Percentiles rank a stretch among this genome's conserved stretches.
phyloP scores from a whole-genome alignment of 257 asterid genomes.

The Forsythia suspensa region DNA sequence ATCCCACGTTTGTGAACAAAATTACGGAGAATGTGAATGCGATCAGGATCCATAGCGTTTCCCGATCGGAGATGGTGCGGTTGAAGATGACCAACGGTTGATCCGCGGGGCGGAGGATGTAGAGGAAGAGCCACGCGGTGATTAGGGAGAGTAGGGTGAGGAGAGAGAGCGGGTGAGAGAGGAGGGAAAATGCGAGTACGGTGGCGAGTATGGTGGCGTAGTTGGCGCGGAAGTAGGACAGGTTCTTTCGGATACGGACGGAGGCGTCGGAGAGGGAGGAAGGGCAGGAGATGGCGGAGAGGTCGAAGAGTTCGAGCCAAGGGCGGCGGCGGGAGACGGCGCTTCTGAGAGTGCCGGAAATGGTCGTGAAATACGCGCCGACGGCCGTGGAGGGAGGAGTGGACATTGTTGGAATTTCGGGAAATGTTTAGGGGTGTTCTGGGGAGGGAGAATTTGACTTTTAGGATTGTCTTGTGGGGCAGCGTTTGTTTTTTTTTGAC shows the following conservation, averaged over 20 bases:
- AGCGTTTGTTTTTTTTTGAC: neutral
- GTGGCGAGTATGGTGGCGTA: constrained; percentile 28
- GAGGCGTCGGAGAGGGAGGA: constrained; percentile 38
- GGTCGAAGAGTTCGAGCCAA: constrained; percentile 40
- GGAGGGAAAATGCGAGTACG: constrained; percentile 36
- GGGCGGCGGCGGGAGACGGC: constrained; percentile 37
- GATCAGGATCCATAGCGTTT: constrained; percentile 32
- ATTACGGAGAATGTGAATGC: constrained; percentile 29
- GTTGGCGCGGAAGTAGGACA: constrained; percentile 42
- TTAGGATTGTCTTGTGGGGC: neutral
- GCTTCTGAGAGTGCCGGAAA: constrained; percentile 31
- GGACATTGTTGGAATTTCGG: constrained; percentile 21
- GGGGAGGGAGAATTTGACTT: constrained; percentile 6
- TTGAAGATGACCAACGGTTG: constrained; percentile 34
- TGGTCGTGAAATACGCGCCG: constrained; percentile 31
- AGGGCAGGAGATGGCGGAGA: constrained; percentile 44
- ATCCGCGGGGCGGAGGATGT: constrained; percentile 40
- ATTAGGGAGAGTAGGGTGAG: constrained; percentile 30
- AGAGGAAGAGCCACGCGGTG: constrained; percentile 46
- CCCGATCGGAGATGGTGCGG: constrained; percentile 33
- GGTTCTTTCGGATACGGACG: constrained; percentile 38
- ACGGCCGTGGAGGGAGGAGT: constrained; percentile 22
- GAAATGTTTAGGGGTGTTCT: constrained; percentile 14
- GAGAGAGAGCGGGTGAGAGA: constrained; percentile 46
- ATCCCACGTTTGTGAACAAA: constrained; percentile 39